phyloP scores from a whole-genome alignment of 2,329 filamentous ascomycete genomes.

The Apiospora koreana region DNA sequence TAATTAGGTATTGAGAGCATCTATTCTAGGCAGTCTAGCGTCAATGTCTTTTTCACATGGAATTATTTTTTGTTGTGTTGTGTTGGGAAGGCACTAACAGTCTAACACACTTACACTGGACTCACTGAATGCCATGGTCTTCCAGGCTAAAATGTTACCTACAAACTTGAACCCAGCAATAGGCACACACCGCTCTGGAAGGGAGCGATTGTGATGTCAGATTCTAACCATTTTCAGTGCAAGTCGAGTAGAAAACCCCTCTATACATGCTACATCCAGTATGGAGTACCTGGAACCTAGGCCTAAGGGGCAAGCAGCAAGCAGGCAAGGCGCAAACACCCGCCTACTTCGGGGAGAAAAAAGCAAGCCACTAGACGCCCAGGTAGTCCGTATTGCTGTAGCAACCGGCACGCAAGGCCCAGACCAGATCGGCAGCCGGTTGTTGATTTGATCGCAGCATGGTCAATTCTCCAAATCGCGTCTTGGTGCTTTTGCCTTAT shows the following conservation, averaged over 20 bases:
- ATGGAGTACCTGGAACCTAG: background rate
- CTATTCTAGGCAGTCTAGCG: background rate
- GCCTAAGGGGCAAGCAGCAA: background rate
- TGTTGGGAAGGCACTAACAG: background rate
- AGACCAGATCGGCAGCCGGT: background rate
- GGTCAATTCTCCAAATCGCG: constrained; percentile 5
- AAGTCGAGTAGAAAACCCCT: background rate
- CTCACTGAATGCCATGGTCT: background rate
- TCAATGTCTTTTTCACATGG: background rate
- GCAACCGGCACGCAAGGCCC: background rate
- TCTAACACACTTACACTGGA: no score
- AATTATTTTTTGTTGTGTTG: background rate
- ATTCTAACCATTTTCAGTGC: background rate
- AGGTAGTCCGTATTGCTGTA: background rate
- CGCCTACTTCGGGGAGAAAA: background rate
- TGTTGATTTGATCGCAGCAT: constrained; percentile 3
- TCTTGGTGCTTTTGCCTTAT: constrained; percentile 2
- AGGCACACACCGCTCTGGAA: background rate
- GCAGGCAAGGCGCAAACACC: background rate
- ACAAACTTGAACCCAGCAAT: background rate
- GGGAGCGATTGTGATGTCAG: background rate
- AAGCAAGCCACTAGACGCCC: background rate
- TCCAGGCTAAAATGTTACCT: no score
- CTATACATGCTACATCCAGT: background rate
- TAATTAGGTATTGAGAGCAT: background rate